Base-by-base conservation (phyloP, 805 yeast species). In the Wickerhamia fluorescens region DNA sequence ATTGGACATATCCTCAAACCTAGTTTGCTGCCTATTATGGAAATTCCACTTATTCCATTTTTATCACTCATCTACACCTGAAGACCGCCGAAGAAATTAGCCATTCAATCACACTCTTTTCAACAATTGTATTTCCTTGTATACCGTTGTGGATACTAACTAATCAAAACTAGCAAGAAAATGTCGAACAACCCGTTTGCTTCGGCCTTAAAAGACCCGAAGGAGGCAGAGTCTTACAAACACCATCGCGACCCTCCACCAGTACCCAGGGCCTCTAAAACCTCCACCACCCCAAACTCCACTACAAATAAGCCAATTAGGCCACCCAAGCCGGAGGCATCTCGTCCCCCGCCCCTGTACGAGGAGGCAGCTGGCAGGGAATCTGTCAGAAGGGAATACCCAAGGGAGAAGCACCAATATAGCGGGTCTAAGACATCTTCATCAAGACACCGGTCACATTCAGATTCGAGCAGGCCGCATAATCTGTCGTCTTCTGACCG, bases 291-390 rank as follows among this genome's bases (percentile, higher is more conserved):
- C 22, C 36, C 43, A 31, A n/a, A n/a, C n/a, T n/a, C n/a, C n/a
- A n/a, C n/a, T n/a, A n/a, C n/a, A n/a, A n/a, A n/a, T n/a, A n/a
- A n/a, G n/a, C 38, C 46, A 35, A 28, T 40, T 10, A 36, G 45
- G 14, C 40, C 45, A 6, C 41, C 43, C 19, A 37, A 36, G 22
- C 34, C 41, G 9, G 42, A 42, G n/a, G n/a, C n/a, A n/a, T 20
- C 29, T 8, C 36, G 41, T 6, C 51, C 68, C 3, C 84, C 85
- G 5, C 86, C 87, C 6, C 64, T 85, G 0, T 78, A 79, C 45
- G 83, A 77, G 39, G 87, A 78, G 41, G 80, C 68, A 13, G 76
- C 84, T 2, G 75, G 75, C n/a, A 51, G 58, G 11, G 64, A 62
- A 15, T 52, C 56, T 17, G 45, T 56, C 7, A 38, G 45, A 10